Evolutionary conservation across 352 stramenopile species (phyloP), one percentile per base, ranked within the genome.

Genomic region (Phytopythium mirpurense): DNA sequence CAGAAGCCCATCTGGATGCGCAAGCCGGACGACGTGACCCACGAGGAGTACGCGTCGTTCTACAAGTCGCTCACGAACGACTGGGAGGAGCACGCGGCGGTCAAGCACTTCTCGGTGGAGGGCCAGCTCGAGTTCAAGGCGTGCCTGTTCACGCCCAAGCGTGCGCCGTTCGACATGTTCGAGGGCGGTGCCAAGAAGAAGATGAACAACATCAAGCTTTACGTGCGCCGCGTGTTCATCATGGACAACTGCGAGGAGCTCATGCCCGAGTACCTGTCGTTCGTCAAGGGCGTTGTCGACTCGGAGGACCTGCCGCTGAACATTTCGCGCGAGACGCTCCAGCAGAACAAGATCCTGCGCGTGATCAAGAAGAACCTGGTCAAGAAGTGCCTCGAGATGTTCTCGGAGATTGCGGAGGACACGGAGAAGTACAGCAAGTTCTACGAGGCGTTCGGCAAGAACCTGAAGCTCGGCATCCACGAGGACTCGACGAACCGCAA

Each of bases 351-450:
- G 72, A 97, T 99, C 54, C 68, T 99, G 50, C 95, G 98, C 59
- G 96, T 99, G 41, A 99, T 99, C 67, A 94, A 95, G 55, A 99
- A 99, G 86, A 99, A 99, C 64, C 75, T 99, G 18, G 95, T 99
- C 18, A 88, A 97, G 63, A 99, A 99, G 78, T 90, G 95, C 29
- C 80, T 99, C 19, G 98, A 99, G 65, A 98, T 99, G 85, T 76
- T 99, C 44, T 70, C 86, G 46, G 81, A 95, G 55, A 72, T 90
- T 15, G 76, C 87, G 32, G 98, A 98, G 67, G 88, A 97, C 52
- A 67, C 67, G 6, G 70, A 79, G 35, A 64, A 87, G 49, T 99
- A 99, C 90, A 94, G 97, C 64, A 90, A 95, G 69, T 99, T 99
- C 83, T 99, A 96, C 88, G 86, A 98, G 37, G 80, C 97, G 63